Evolutionary conservation across 2,329 filamentous ascomycete genomes (phyloP).

Genomic region (Xylariaceae sp.): DNA sequence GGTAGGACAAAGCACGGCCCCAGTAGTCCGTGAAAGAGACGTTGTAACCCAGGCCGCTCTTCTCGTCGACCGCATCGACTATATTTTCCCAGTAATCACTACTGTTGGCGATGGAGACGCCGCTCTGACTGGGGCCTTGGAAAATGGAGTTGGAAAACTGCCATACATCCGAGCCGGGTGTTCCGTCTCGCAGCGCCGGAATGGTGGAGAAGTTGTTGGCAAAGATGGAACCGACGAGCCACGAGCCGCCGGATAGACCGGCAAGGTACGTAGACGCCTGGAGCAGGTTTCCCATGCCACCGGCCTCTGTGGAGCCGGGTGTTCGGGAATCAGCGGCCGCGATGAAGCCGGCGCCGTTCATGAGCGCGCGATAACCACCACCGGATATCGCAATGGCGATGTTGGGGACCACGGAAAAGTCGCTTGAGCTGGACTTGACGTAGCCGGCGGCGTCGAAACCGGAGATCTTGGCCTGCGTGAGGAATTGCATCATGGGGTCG

Average conservation of each 20-base stretch:
- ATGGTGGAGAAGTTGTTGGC: slow-evolving; percentile 73
- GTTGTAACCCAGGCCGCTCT: slow-evolving; percentile 60
- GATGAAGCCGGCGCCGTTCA: slow-evolving; percentile 65
- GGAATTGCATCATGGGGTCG: slow-evolving; percentile 68
- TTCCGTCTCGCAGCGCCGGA: slow-evolving; percentile 31
- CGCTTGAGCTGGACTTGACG: slow-evolving; percentile 61
- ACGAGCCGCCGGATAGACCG: slow-evolving; percentile 70
- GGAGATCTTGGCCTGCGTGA: slow-evolving; percentile 68
- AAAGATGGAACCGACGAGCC: slow-evolving; percentile 70
- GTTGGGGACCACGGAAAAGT: slow-evolving; percentile 49
- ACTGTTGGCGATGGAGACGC: slow-evolving; percentile 27
- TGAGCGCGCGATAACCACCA: slow-evolving; percentile 66
- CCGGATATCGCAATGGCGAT: slow-evolving; percentile 67
- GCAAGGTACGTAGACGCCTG: slow-evolving; percentile 69
- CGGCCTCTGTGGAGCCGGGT: slow-evolving; percentile 51
- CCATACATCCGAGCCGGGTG: slow-evolving; percentile 33
- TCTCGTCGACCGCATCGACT: slow-evolving; percentile 56
- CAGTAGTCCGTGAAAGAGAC: slow-evolving; percentile 70
- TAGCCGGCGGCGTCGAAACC: slow-evolving; percentile 60
- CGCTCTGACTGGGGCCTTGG: slow-evolving; percentile 31
- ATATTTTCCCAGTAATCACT: slow-evolving; percentile 56
- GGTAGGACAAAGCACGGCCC: slow-evolving; percentile 66
- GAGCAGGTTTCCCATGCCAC: slow-evolving; percentile 63
- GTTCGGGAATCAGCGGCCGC: slow-evolving; percentile 66
- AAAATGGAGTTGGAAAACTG: slow-evolving; percentile 37